Evolutionary conservation across 441 rosid genomes (phyloP).

Genomic region (Eutrema salsugineum): DNA sequence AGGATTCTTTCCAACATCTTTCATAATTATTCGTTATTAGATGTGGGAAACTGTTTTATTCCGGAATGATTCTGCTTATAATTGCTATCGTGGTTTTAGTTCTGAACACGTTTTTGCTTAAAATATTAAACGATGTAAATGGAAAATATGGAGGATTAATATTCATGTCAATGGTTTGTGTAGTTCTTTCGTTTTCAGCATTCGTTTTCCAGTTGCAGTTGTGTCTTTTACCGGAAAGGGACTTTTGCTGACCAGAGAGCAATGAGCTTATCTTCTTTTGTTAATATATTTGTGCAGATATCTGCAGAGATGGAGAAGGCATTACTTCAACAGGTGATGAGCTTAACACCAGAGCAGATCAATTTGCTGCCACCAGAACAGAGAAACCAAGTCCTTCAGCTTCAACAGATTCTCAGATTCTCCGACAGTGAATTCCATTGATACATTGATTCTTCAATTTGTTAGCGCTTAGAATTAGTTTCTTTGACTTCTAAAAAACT

Average conservation of each 20-base stretch:
- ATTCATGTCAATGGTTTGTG: not conserved
- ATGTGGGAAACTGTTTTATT: not conserved
- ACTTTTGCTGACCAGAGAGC: not conserved
- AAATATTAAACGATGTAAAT: not conserved
- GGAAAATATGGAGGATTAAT: not conserved
- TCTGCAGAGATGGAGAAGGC: slow-evolving; percentile 96
- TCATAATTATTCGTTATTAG: not conserved
- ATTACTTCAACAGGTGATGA: slow-evolving; percentile 93
- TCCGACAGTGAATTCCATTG: slow-evolving; percentile 55
- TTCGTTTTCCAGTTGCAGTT: not conserved
- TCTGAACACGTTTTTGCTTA: not conserved
- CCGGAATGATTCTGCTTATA: not conserved
- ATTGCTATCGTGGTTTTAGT: not conserved
- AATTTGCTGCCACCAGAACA: slow-evolving; percentile 85
- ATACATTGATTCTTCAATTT: not conserved
- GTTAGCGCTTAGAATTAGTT: too few species aligned
- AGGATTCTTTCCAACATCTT: not conserved
- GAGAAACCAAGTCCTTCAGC: slow-evolving; percentile 91
- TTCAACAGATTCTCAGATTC: slow-evolving; percentile 92
- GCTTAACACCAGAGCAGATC: slow-evolving; percentile 92
- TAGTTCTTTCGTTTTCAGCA: not conserved
- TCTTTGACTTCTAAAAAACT: too few species aligned
- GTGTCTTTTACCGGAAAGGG: not conserved
- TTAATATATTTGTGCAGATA: slow-evolving; percentile 44
- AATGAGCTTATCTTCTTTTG: not conserved